Evolutionary conservation across 805 yeast genomes (phyloP), one percentile per base, ranked within the genome.

Genomic region (Ogataea methylovora): DNA sequence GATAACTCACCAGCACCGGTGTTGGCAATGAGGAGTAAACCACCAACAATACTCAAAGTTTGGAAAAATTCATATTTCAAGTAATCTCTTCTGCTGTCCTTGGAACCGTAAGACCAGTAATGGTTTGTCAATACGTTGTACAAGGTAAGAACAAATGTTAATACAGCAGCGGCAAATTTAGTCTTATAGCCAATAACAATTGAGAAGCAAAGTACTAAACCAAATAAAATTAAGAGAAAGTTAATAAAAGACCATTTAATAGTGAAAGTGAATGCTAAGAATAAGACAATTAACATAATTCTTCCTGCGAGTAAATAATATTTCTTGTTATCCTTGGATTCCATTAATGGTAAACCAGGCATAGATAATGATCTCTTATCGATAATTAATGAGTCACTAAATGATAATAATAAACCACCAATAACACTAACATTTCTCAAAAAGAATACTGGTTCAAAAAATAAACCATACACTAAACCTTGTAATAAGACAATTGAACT

Each of bases 1-100:
- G 95, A 84, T 44, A 90, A 69, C 48, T 84, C 88, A 33, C 98
- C 98, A 21, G 97, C 97, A 42, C 98, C 98, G 4, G 95, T 85
- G 62, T 84, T 86, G 39, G 85, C 95, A 41, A 92, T 84, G 45
- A 92, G 66, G 41, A 90, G 63, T 42, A 90, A 73, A 2, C 97
- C 98, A 38, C 98, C 98, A 33, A 90, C 88, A 55, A 90, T 90
- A 38, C 94, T 82, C 54, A 90, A 69, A 26, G 95, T 86, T 65
- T 92, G 98, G 72, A 83, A 90, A 59, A 84, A 84, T 61, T 88
- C 97, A 59, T 88, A 92, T 60, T 84, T 84, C 57, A 86, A 63
- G 60, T 77, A 84, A 61, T 90, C 98, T 52, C 96, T 78, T 60
- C 79, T 75, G 23, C 90, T 76, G 49, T 82, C 85, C 41, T 70